phyloP scores from a whole-genome alignment of 1,284 basidiomycete genomes.

The Tilletia caries region DNA sequence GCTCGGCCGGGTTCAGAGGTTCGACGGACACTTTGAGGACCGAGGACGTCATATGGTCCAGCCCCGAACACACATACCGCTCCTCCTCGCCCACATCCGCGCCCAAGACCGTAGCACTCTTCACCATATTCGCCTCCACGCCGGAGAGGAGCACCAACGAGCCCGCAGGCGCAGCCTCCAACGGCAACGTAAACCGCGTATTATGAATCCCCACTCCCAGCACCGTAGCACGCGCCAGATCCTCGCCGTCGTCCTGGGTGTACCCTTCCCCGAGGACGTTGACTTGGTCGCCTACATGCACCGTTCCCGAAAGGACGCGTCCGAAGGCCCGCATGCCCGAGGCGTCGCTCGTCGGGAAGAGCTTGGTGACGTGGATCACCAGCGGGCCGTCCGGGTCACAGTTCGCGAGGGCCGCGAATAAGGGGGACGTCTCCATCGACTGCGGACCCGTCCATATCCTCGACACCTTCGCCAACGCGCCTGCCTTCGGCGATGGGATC shows the following conservation, averaged over 20 bases:
- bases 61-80: constrained; percentile 86
- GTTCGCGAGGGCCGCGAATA: constrained; percentile 70
- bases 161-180: constrained; percentile 82
- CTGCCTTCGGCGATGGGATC: constrained; percentile 77
- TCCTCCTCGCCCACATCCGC: constrained; percentile 57
- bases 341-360: constrained; percentile 93
- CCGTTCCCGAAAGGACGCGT: constrained; percentile 85
- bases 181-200: constrained; percentile 86
- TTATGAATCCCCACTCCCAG: constrained; percentile 87
- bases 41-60: constrained; percentile 92
- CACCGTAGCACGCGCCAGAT: constrained; percentile 82
- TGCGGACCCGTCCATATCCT: constrained; percentile 33
- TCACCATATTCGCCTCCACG: constrained; percentile 87
- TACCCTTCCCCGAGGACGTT: constrained; percentile 98
- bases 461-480: constrained; percentile 68
- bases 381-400: constrained; percentile 82
- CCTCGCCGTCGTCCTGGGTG: constrained; percentile 96
- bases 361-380: constrained; percentile 86
- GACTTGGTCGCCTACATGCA: constrained; percentile 74
- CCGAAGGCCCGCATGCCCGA: constrained; percentile 94
- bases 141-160: constrained; percentile 89
- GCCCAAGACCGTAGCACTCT: constrained; percentile 76
- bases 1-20: constrained; percentile 91
- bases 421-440: not conserved
- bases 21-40: constrained; percentile 99